Evolutionary conservation across 257 asterid species (phyloP).

Genomic region (Knoxia roxburghii): DNA sequence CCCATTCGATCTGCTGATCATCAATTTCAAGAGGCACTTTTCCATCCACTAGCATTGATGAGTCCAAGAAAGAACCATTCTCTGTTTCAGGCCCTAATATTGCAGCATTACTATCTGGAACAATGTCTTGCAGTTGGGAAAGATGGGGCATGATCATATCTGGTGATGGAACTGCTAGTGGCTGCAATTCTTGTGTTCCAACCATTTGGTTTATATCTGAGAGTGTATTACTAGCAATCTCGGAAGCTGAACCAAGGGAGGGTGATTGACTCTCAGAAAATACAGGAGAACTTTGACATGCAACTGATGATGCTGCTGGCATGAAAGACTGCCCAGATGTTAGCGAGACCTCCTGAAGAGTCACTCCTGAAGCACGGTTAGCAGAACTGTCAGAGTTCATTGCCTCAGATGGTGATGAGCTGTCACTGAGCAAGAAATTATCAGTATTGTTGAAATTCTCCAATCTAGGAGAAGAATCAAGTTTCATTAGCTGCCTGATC

Average conservation of each 20-base stretch:
- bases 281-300: constrained; percentile 23
- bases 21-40: constrained; percentile 40
- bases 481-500: constrained; percentile 67
- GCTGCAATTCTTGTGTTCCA: constrained; percentile 34
- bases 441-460: constrained; percentile 47
- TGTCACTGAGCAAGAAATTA: constrained; percentile 42
- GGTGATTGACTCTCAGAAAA: constrained; percentile 38
- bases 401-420: constrained; percentile 29
- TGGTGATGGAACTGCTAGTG: constrained; percentile 31
- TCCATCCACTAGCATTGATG: constrained; percentile 31
- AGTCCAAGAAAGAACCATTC: constrained; percentile 32
- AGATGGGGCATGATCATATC: constrained; percentile 45
- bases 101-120: constrained; percentile 34
- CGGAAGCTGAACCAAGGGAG: constrained; percentile 29
- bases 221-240: constrained; percentile 21
- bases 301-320: constrained; percentile 25
- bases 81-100: constrained; percentile 33
- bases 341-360: constrained; percentile 70
- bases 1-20: constrained; percentile 62
- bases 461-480: constrained; percentile 56
- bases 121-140: constrained; percentile 39
- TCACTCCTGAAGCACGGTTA: constrained; percentile 44
- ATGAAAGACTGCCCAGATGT: constrained; percentile 32
- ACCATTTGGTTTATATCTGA: constrained; percentile 21
- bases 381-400: constrained; percentile 33